phyloP scores from a whole-genome alignment of 2,329 filamentous ascomycete genomes.

The Penicillium sp. region DNA sequence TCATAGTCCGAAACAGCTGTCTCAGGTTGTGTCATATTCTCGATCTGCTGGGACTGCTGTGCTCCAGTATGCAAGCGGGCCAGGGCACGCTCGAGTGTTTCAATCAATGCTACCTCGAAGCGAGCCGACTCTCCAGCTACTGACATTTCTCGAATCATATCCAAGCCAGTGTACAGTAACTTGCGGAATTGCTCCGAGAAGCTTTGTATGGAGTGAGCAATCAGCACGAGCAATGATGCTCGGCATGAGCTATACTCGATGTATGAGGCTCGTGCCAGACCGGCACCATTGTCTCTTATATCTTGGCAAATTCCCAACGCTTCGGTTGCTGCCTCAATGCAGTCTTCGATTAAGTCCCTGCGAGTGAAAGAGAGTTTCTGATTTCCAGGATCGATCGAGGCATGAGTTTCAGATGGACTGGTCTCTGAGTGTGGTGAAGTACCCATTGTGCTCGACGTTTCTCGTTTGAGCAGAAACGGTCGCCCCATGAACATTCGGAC shows the following conservation, averaged over 20 bases:
- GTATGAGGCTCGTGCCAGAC: conserved; percentile 36
- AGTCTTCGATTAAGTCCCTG: conserved; percentile 25
- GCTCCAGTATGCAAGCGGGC: conserved; percentile 14
- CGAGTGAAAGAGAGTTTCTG: background rate
- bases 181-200: conserved; percentile 23
- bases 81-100: conserved; percentile 30
- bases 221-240: conserved; percentile 34
- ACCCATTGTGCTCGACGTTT: background rate
- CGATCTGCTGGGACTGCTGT: background rate
- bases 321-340: conserved; percentile 27
- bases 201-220: conserved; percentile 33
- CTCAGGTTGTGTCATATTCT: background rate
- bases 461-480: conserved; percentile 45
- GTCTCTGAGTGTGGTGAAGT: conserved; percentile 7
- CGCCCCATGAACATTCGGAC: conserved; percentile 53
- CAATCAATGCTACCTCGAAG: conserved; percentile 33
- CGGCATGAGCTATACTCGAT: conserved; percentile 39
- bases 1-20: conserved; percentile 14
- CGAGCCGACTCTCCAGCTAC: conserved; percentile 31
- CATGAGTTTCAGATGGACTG: background rate
- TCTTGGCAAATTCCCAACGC: conserved; percentile 26
- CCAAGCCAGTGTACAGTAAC: conserved; percentile 26
- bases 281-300: conserved; percentile 23
- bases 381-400: background rate
- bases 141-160: conserved; percentile 35